Percentiles rank a stretch among this genome's conserved stretches.
phyloP scores from a whole-genome alignment of 805 yeast genomes.

The Yamadazyma paraphyllophila region DNA sequence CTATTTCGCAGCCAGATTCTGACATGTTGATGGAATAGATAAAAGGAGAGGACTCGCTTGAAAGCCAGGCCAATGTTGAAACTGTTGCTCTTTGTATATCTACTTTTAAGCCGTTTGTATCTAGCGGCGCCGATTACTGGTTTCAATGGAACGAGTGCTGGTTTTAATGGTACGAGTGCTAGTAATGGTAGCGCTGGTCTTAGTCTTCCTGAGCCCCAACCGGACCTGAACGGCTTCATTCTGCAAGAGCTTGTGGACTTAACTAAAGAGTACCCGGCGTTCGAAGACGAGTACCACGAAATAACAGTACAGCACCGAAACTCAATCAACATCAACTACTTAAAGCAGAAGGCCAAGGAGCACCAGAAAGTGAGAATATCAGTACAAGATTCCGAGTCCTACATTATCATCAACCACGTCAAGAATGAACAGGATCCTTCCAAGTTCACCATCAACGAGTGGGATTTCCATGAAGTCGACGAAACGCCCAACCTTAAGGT shows the following conservation, averaged over 20 bases:
- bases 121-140: too few species aligned
- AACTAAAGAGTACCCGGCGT: slow-evolving; percentile 3
- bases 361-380: slow-evolving; percentile 1
- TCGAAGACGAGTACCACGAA: slow-evolving; percentile 4
- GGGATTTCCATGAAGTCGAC: slow-evolving; percentile 8
- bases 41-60: too few species aligned
- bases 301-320: slow-evolving; percentile 1
- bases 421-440: background rate
- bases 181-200: too few species aligned
- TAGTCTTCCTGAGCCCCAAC: too few species aligned
- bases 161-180: too few species aligned
- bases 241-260: slow-evolving; percentile 8
- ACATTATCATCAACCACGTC: background rate
- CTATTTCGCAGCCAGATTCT: too few species aligned
- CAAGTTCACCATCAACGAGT: slow-evolving; percentile 6
- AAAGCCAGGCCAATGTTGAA: too few species aligned
- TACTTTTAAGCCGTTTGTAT: too few species aligned
- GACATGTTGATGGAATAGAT: too few species aligned
- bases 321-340: slow-evolving; percentile 2
- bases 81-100: too few species aligned
- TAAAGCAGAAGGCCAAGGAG: background rate
- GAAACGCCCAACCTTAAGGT: background rate
- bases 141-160: too few species aligned
- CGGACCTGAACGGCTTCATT: background rate
- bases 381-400: slow-evolving; percentile 5